Percentiles rank a stretch among this genome's conserved stretches.
phyloP scores from a whole-genome alignment of 73 alveolate species.

The Symbiodinium pilosum region DNA sequence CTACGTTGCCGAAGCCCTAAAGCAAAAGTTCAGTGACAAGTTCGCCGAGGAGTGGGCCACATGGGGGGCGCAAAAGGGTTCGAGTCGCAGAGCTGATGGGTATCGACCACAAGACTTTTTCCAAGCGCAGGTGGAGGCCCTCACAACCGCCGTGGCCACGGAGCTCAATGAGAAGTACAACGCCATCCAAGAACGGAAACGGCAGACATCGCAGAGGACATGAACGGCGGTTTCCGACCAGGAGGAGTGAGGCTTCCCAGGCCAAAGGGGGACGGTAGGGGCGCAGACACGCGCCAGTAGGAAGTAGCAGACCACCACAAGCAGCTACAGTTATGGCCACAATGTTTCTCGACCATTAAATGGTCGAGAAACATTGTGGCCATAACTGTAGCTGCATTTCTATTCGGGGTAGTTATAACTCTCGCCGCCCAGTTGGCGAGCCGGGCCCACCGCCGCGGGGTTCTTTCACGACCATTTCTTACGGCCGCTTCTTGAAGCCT shows the following conservation, averaged over 20 bases:
- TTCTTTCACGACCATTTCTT: conserved; percentile 2
- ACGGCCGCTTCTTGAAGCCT: conserved; percentile 19
- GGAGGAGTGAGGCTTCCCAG: not conserved
- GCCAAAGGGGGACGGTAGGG: conserved; percentile 20
- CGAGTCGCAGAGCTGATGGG: too few relatives aligned
- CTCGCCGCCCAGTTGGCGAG: conserved; percentile 67
- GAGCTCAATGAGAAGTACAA: conserved; percentile 18
- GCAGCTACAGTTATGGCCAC: conserved; percentile 2
- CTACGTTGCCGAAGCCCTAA: too few relatives aligned
- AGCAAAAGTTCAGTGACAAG: too few relatives aligned
- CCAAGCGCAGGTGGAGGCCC: too few relatives aligned
- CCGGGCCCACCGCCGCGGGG: conserved; percentile 63
- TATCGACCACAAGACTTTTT: too few relatives aligned
- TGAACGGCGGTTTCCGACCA: not conserved
- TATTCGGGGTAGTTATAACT: not conserved
- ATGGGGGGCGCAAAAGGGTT: too few relatives aligned
- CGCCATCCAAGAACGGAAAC: conserved; percentile 27
- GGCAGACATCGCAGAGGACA: conserved; percentile 12
- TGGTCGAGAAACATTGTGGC: conserved; percentile 29
- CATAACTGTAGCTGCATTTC: conserved; percentile 1
- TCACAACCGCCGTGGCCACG: not conserved
- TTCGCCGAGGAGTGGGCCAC: too few relatives aligned
- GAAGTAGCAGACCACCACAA: conserved; percentile 33
- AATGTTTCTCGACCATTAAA: not conserved
- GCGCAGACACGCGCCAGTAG: conserved; percentile 37